Evolutionary conservation across 768 basidiomycete species (phyloP), one percentile per base, ranked within the genome.

Genomic region (Clavulina sp.): DNA sequence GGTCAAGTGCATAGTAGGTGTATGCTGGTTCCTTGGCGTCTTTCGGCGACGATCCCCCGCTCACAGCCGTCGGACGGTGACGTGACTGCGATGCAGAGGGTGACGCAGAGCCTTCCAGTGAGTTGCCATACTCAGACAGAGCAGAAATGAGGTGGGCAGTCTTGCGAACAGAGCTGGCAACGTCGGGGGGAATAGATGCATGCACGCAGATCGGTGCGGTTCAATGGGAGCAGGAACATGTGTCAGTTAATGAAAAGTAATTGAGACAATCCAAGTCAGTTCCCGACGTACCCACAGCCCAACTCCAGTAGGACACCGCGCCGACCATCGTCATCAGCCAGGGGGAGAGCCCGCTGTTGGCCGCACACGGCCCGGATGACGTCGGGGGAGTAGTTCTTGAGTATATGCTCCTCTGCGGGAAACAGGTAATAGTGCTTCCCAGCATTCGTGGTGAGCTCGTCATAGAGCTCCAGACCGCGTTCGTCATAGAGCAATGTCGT

Each of bases 1-100:
- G 77, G 61, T 97, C 95, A 49, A 99, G 82, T 19, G 93, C 89
- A 68, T 84, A 87, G 63, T 91, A 92, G 1, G 77, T 83, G 60
- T 83, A 76, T 1, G 80, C 76, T 2, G 77, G 65, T 1, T 62
- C 57, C 1, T 62, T 51, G 7, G 38, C 33, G 2, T 31, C 5
- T 4, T 44, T n/a, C n/a, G n/a, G n/a, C n/a, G n/a, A n/a, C n/a
- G n/a, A n/a, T n/a, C n/a, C n/a, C n/a, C n/a, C n/a, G n/a, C n/a
- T n/a, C n/a, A n/a, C n/a, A n/a, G n/a, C n/a, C n/a, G n/a, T n/a
- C n/a, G n/a, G n/a, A n/a, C n/a, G n/a, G n/a, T n/a, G n/a, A n/a
- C n/a, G n/a, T n/a, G n/a, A n/a, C n/a, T n/a, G n/a, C n/a, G n/a
- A n/a, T n/a, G n/a, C n/a, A n/a, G n/a, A n/a, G n/a, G n/a, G n/a